Evolutionary conservation across 2,329 filamentous ascomycete genomes (phyloP).

Genomic region (Sporothrix sp.): DNA sequence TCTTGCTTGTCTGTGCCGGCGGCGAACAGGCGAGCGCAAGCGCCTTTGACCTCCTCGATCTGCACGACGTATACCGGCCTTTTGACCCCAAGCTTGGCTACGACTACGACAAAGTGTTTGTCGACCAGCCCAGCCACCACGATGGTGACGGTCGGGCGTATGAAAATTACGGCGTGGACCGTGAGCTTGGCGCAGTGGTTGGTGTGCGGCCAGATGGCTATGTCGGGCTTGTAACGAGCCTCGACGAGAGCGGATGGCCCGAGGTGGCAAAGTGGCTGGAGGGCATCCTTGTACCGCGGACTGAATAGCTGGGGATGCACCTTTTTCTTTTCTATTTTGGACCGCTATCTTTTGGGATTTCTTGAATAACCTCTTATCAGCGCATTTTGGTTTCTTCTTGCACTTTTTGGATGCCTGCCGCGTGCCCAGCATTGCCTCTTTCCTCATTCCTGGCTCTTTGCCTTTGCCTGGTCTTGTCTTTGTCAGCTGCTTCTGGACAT

Average conservation of each 20-base stretch:
- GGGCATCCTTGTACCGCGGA: not conserved
- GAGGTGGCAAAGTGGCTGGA: conserved; percentile 3
- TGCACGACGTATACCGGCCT: conserved; percentile 40
- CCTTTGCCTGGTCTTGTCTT: no score
- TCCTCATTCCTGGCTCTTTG: no score
- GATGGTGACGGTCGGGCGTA: conserved; percentile 44
- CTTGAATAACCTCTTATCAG: not conserved
- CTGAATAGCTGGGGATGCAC: not conserved
- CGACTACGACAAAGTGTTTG: conserved; percentile 48
- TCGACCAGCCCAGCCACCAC: conserved; percentile 44
- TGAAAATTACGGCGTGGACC: conserved; percentile 48
- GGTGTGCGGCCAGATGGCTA: conserved; percentile 52
- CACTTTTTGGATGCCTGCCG: no score
- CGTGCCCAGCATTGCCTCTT: no score
- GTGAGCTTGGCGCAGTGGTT: conserved; percentile 36
- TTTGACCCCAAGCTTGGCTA: conserved; percentile 39
- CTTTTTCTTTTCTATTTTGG: not conserved
- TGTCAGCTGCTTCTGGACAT: no score
- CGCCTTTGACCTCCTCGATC: conserved; percentile 35
- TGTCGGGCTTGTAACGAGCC: conserved; percentile 33
- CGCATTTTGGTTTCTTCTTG: no score
- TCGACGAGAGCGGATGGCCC: conserved; percentile 25
- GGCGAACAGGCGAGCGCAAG: conserved; percentile 1
- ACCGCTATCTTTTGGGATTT: no score
- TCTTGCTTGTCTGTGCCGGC: conserved; percentile 50